phyloP scores from a whole-genome alignment of 805 yeast species.

The Metschnikowia vanudenii region DNA sequence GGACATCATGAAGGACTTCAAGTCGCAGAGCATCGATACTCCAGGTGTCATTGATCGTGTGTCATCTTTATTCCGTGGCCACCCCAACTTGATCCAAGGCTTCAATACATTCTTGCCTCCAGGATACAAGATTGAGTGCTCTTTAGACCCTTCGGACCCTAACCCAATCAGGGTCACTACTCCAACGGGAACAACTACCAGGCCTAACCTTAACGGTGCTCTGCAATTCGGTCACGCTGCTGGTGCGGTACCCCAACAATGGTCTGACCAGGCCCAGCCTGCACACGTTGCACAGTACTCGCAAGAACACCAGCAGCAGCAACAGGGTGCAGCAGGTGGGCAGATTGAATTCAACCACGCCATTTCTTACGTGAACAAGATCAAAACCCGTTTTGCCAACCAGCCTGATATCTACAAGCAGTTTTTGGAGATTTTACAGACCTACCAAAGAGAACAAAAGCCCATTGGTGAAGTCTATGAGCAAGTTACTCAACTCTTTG shows the following conservation, averaged over 20 bases:
- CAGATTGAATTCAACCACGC: constrained; percentile 98
- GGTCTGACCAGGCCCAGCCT: constrained; percentile 8
- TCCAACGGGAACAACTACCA: constrained; percentile 79
- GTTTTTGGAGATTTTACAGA: constrained; percentile 90
- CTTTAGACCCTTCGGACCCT: constrained; percentile 83
- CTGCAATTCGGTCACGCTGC: constrained; percentile 3
- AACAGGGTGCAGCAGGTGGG: constrained; percentile 33
- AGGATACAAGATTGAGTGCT: constrained; percentile 91
- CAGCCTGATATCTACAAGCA: constrained; percentile 96
- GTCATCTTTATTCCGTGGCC: constrained; percentile 85
- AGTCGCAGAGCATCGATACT: constrained; percentile 92
- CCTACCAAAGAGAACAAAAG: constrained; percentile 93
- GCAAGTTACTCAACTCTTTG: constrained; percentile 85
- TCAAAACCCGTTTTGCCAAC: constrained; percentile 86
- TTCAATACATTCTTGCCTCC: constrained; percentile 97
- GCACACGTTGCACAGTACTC: constrained; percentile 4
- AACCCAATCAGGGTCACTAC: constrained; percentile 93
- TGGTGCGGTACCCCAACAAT: constrained; percentile 10
- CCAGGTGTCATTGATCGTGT: constrained; percentile 98
- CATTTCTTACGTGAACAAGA: constrained; percentile 91
- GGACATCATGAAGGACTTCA: constrained; percentile 98
- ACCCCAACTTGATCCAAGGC: constrained; percentile 91
- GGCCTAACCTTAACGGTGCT: constrained; percentile 48
- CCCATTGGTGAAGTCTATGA: constrained; percentile 94
- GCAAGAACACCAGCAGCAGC: constrained; percentile 4